Evolutionary conservation across 352 stramenopile species (phyloP).

Genomic region (Phytopythium aichiense): DNA sequence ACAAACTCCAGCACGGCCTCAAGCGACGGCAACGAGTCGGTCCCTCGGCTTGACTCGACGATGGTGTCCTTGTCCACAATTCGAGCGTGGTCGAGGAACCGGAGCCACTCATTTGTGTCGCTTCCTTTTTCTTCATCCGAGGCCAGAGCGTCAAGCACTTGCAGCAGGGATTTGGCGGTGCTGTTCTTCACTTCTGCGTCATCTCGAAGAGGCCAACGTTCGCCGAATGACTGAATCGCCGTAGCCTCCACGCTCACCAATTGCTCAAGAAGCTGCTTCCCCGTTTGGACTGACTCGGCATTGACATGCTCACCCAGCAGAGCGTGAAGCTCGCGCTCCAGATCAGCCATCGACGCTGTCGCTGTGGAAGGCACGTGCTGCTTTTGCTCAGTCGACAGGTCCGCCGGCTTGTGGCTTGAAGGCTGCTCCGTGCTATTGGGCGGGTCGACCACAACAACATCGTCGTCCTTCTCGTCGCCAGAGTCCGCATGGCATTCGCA

Average conservation of each 20-base stretch:
- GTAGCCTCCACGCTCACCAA: not conserved
- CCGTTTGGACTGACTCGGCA: not conserved
- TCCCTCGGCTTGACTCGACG: not conserved
- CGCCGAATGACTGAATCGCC: not conserved
- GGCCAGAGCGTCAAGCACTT: not conserved
- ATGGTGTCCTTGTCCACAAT: constrained; percentile 9
- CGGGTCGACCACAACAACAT: not conserved
- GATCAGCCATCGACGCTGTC: not conserved
- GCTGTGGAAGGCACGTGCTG: no score
- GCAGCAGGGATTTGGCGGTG: not conserved
- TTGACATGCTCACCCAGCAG: not conserved
- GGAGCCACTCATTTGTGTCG: not conserved
- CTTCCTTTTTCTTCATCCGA: not conserved
- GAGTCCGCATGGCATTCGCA: constrained; percentile 73
- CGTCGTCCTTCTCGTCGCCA: constrained; percentile 42
- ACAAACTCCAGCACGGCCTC: constrained; percentile 6
- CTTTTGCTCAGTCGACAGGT: no score
- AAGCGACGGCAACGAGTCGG: not conserved
- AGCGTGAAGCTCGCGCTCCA: not conserved
- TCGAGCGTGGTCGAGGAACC: not conserved
- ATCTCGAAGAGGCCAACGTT: not conserved
- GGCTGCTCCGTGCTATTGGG: not conserved
- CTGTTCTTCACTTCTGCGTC: not conserved
- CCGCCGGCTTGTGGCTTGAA: not conserved
- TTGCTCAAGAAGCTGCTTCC: not conserved